Conservation (phyloP, 345 rosid species). For the Sonneratia alba region DNA sequence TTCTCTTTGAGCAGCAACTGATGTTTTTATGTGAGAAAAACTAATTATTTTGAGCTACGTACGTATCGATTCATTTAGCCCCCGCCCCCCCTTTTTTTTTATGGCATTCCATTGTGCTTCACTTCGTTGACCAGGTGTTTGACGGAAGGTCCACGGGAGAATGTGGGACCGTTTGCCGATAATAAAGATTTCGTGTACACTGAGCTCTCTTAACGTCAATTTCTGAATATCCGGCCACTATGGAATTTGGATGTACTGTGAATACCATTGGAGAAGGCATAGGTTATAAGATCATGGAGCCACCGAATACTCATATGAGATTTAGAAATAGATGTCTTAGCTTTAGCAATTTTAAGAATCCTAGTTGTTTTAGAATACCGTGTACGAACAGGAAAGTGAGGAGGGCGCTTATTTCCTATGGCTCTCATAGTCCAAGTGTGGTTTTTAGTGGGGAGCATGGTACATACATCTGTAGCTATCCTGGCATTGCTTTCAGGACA, state of each 20-base stretch:
- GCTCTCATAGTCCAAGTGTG: conserved; percentile 24
- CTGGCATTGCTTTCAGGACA: conserved; percentile 17
- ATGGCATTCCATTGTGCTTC: neutral
- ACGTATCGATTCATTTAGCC: neutral
- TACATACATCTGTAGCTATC: conserved; percentile 19
- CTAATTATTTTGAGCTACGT: neutral
- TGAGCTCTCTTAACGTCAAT: neutral
- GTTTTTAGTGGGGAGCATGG: conserved; percentile 20
- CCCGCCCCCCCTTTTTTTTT: neutral
- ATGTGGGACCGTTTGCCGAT: neutral
- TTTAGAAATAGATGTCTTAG: conserved; percentile 29
- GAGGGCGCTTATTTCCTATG: conserved; percentile 16
- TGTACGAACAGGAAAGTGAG: conserved; percentile 19
- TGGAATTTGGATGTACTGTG: conserved; percentile 50
- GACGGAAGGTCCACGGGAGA: conserved; percentile 22
- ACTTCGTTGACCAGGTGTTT: conserved; percentile 27
- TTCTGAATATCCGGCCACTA: conserved; percentile 12
- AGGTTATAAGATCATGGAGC: conserved; percentile 20
- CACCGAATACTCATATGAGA: conserved; percentile 19
- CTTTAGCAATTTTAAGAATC: conserved; percentile 20
- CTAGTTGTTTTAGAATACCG: conserved; percentile 16
- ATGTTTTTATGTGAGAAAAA: neutral
- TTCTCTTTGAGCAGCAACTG: neutral
- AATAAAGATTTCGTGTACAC: neutral
- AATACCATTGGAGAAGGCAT: conserved; percentile 24